phyloP scores from a whole-genome alignment of 2,329 filamentous ascomycete genomes.

The Mycogone perniciosa region DNA sequence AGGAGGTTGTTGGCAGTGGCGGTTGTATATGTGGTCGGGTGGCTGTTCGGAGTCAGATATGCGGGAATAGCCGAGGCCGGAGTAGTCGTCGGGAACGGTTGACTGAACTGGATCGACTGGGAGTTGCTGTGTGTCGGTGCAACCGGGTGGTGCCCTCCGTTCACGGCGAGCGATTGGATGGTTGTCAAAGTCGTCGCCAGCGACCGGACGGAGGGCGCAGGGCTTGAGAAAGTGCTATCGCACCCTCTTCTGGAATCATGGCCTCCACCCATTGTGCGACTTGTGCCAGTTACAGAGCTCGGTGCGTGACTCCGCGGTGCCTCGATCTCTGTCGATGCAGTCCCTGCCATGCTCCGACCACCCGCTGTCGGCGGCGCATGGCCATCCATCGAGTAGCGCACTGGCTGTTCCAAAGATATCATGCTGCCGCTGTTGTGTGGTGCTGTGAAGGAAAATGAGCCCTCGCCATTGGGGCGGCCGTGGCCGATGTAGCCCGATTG shows the following conservation, averaged over 20 bases:
- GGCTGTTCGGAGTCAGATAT: constrained; percentile 53
- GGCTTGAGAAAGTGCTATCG: constrained; percentile 74
- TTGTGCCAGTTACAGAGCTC: constrained; percentile 65
- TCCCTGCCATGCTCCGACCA: constrained; percentile 69
- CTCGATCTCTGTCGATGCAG: constrained; percentile 77
- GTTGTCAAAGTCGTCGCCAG: constrained; percentile 80
- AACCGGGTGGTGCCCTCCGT: constrained; percentile 27
- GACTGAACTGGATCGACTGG: constrained; percentile 55
- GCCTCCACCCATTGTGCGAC: constrained; percentile 59
- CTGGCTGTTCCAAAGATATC: constrained; percentile 53
- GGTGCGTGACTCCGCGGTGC: constrained; percentile 65
- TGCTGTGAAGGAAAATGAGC: constrained; percentile 50
- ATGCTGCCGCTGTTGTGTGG: constrained; percentile 48
- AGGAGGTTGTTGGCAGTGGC: constrained; percentile 77
- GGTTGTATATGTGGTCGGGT: constrained; percentile 67
- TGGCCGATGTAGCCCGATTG: constrained; percentile 58
- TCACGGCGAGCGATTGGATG: constrained; percentile 57
- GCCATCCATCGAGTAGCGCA: constrained; percentile 55
- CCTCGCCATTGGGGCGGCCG: constrained; percentile 30
- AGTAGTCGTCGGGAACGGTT: constrained; percentile 58
- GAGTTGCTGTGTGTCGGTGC: constrained; percentile 32
- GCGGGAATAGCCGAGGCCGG: constrained; percentile 66
- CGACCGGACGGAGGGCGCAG: constrained; percentile 72
- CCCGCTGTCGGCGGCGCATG: constrained; percentile 53
- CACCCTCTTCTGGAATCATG: constrained; percentile 63